Conservation (phyloP, 192 early-diverging fungal species). For the Gaertneriomyces sp. region DNA sequence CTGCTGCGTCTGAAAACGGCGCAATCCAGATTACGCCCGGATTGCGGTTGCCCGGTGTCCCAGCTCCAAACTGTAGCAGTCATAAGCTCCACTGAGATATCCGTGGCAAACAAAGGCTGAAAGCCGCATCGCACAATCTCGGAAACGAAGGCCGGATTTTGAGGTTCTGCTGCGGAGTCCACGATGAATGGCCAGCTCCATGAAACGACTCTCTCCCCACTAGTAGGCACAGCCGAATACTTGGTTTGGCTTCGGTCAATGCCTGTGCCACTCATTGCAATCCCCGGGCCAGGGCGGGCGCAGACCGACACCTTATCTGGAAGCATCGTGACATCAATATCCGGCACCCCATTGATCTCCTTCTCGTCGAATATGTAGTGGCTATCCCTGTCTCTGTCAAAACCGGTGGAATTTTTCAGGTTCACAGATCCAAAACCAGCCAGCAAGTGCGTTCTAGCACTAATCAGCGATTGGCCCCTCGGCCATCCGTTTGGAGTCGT, state of each 20-base stretch:
- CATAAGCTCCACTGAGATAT: not conserved
- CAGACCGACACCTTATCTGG: conserved; percentile 2
- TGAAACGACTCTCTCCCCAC: not conserved
- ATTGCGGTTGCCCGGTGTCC: conserved; percentile 8
- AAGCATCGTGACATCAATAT: not conserved
- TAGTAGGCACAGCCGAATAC: not conserved
- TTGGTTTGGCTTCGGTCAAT: conserved; percentile 5
- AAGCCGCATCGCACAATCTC: conserved; percentile 19
- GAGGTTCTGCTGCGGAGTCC: conserved; percentile 7
- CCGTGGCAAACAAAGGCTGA: conserved; percentile 7
- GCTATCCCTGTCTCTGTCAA: conserved; percentile 2
- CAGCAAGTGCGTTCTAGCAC: conserved; percentile 13
- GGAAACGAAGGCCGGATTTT: conserved; percentile 2
- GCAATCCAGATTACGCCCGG: conserved; percentile 4
- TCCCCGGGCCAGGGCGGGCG: conserved; percentile 8
- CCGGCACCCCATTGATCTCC: conserved; percentile 6
- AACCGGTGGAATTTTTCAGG: conserved; percentile 7
- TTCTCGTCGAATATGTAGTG: conserved; percentile 11
- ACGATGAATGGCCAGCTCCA: conserved; percentile 19
- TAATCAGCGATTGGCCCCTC: conserved; percentile 5
- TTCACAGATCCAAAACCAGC: conserved; percentile 14
- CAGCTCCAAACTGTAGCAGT: conserved; percentile 21
- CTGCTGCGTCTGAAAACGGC: conserved; percentile 8
- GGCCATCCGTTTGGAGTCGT: conserved; percentile 20
- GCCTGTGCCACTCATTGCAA: conserved; percentile 24